Evolutionary conservation across 1,139 yeast genomes (phyloP), one percentile per base, ranked within the genome.

Genomic region (Suhomyces bribrorum): DNA sequence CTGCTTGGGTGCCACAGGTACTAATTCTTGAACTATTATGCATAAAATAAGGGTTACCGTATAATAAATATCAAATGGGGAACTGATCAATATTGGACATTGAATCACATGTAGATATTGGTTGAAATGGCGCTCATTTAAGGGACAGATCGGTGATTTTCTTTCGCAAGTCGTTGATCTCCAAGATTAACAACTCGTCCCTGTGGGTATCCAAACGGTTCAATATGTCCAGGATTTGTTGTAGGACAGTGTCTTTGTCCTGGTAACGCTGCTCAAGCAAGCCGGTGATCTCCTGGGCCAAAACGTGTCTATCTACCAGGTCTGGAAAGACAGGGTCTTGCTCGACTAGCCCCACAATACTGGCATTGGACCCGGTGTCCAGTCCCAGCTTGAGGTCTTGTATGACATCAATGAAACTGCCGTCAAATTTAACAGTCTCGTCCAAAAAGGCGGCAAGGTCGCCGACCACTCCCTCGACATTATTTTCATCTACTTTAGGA

Each of bases 381-480:
- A 32, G 46, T 11, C 40, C 47, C 31, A 36, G 45, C 15, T 51
- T 54, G 15, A 67, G 32, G 14, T 42, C 46, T 8, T 47, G 45
- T 4, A 68, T 45, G 3, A 66, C 68, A 5, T 49, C 39, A 6
- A 52, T 54, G 43, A 71, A 71, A n/a, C 54, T 53, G 15, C 56
- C 55, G 17, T 55, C 56, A 41, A 63, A 70, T 17, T 47, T 47
- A 2, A 46, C 44, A 0, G 57, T 56, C 1, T 35, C 47, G 5
- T 50, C 49, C 8, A 69, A 48, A 40, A 67, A 69, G 0, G 36
- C 38, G 7, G 57, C 49, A 14, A 70, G 48, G 0, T 64, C 69
- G 3, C 41, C 45, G 26, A 71, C 53, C 0, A 60, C 53, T 5
- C 49, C 42, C 16, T 61, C 64, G 9, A 70, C 52, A 36, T 59